Conservation (phyloP, 2,329 filamentous ascomycete species). For the Phialophora tarda region DNA sequence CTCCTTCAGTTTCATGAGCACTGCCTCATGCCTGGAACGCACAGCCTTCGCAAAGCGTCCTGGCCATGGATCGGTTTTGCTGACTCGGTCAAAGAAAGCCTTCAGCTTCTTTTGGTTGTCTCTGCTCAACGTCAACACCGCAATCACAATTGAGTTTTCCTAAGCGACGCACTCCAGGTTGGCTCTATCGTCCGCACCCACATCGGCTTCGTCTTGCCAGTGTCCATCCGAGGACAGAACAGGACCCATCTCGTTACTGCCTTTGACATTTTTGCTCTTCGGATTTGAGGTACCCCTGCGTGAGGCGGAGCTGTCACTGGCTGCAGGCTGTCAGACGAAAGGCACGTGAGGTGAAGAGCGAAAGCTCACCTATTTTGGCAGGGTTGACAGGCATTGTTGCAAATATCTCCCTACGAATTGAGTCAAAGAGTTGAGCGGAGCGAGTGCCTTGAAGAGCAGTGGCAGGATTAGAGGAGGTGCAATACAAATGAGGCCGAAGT, state of each 20-base stretch:
- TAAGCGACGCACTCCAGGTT: background rate
- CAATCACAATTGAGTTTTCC: too few species aligned
- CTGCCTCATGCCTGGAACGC: slow-evolving; percentile 14
- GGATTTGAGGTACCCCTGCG: slow-evolving; percentile 12
- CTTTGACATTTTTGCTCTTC: slow-evolving; percentile 15
- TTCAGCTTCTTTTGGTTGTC: slow-evolving; percentile 29
- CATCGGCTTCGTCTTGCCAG: background rate
- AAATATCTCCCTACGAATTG: background rate
- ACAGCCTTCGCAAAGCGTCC: slow-evolving; percentile 20
- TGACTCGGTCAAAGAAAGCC: slow-evolving; percentile 28
- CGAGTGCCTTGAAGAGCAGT: background rate
- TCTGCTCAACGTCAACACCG: slow-evolving; percentile 11
- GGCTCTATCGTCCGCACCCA: background rate
- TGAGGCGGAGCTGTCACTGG: background rate
- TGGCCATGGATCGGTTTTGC: slow-evolving; percentile 32
- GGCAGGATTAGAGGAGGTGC: background rate
- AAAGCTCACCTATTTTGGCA: slow-evolving; percentile 1
- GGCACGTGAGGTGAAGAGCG: background rate
- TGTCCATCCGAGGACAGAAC: slow-evolving; percentile 10
- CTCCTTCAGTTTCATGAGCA: slow-evolving; percentile 23
- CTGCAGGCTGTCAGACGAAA: background rate
- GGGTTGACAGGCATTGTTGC: background rate
- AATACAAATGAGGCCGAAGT: background rate
- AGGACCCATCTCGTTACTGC: background rate
- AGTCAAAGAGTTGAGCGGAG: background rate